A percentile compares a stretch with the other conserved stretches of the same genome.
Conservation (phyloP, 1,284 basidiomycete species). For the Ganoderma lingzhi region DNA sequence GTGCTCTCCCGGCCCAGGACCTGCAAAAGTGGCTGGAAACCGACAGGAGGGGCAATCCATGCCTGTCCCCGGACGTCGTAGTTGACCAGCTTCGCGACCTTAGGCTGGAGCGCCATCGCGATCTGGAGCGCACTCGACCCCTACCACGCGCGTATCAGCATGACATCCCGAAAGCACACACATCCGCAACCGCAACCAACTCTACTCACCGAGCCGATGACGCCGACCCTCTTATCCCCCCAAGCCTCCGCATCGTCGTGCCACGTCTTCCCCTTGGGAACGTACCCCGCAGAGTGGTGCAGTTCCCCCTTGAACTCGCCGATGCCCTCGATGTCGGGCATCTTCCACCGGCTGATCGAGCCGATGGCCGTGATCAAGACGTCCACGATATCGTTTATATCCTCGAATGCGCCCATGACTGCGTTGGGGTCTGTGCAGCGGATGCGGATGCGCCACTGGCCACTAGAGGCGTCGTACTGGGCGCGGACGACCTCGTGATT, state of each 20-base stretch:
- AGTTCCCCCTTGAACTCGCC: constrained; percentile 58
- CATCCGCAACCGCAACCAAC: neutral
- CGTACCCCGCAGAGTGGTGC: constrained; percentile 66
- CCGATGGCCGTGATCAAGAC: constrained; percentile 62
- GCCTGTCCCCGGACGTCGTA: constrained; percentile 70
- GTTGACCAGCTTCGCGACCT: constrained; percentile 58
- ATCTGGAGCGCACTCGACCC: constrained; percentile 74
- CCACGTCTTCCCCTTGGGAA: constrained; percentile 53
- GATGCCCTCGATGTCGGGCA: constrained; percentile 65
- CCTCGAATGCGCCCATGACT: constrained; percentile 29
- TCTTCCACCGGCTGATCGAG: constrained; percentile 58
- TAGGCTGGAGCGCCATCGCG: constrained; percentile 62
- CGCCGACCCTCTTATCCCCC: constrained; percentile 63
- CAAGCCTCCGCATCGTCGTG: constrained; percentile 57
- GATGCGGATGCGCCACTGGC: constrained; percentile 63
- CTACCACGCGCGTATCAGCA: constrained; percentile 39
- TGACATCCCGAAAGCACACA: no score
- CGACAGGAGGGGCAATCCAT: constrained; percentile 63
- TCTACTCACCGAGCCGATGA: constrained; percentile 62
- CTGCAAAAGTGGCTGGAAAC: constrained; percentile 46
- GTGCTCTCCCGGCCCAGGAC: constrained; percentile 43
- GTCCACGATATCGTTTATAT: constrained; percentile 57
- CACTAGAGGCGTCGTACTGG: constrained; percentile 54
- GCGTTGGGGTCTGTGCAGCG: constrained; percentile 33
- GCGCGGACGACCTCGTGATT: constrained; percentile 60